A percentile compares a stretch with the other conserved stretches of the same genome.
phyloP scores from a whole-genome alignment of 225 moss, liverwort and hornwort genomes.

The Ulota crispa region DNA sequence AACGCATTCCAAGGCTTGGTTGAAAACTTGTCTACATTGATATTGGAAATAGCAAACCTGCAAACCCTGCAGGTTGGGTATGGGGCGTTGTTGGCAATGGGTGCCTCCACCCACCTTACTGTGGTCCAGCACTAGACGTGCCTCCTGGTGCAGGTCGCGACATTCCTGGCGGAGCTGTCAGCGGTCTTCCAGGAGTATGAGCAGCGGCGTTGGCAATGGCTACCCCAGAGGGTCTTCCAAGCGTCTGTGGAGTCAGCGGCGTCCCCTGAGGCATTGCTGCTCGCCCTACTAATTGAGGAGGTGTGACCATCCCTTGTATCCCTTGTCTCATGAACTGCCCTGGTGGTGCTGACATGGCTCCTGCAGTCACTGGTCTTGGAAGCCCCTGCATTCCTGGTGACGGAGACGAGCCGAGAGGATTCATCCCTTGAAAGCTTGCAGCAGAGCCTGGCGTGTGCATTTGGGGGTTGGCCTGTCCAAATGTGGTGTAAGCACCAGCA shows the following conservation, averaged over 20 bases:
- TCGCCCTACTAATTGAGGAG: conserved; percentile 38
- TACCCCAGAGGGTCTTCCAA: conserved; percentile 32
- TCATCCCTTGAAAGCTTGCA: conserved; percentile 50
- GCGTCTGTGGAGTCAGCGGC: conserved; percentile 28
- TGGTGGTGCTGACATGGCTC: conserved; percentile 41
- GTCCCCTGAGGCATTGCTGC: conserved; percentile 36
- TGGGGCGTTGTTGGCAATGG: too few relatives aligned
- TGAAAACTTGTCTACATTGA: too few relatives aligned
- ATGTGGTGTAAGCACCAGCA: conserved; percentile 53
- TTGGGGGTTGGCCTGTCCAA: conserved; percentile 39
- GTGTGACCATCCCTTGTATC: conserved; percentile 45
- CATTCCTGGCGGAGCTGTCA: conserved; percentile 54
- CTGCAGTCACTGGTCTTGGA: conserved; percentile 46
- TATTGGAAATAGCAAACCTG: too few relatives aligned
- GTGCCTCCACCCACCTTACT: conserved; percentile 8
- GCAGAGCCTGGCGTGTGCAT: conserved; percentile 43
- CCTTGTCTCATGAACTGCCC: conserved; percentile 50
- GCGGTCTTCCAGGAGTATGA: conserved; percentile 41
- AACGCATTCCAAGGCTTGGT: too few relatives aligned
- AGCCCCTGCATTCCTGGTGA: conserved; percentile 41
- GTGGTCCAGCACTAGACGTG: conserved; percentile 21
- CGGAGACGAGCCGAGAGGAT: conserved; percentile 30
- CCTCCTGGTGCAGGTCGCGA: conserved; percentile 45
- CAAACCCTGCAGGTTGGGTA: too few relatives aligned
- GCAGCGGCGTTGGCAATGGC: conserved; percentile 9